Evolutionary conservation across 2,329 filamentous ascomycete genomes (phyloP), one percentile per base, ranked within the genome.

Genomic region (Arachnopeziza araneosa): DNA sequence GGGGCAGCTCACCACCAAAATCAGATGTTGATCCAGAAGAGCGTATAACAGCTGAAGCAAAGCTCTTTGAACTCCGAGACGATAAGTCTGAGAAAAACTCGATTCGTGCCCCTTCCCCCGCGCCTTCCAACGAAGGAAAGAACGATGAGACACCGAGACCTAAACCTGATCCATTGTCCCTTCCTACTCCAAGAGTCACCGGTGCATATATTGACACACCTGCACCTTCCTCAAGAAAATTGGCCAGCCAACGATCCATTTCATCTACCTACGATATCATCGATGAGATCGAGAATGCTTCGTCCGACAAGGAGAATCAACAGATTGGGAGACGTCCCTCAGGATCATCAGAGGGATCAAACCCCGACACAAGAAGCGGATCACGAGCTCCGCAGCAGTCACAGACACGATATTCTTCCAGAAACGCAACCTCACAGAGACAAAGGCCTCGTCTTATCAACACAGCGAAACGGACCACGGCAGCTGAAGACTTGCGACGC

Each of bases 201-300:
- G 70, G 70, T 32, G 70, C 68, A 22, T 71, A 62, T 50, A 66
- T 71, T n/a, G 69, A 70, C 23, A 71, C 70, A 24, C 70, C 77
- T 2, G 73, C 69, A 53, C 73, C 68, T 48, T 71, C 36, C 36
- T 44, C 36, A 17, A 5, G 36, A 4, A 44, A 44, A 12, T 14
- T 44, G 36, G 36, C 17, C 10, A 19, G 36, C 36, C 36, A 44
- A 44, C 36, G 12, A 9, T 30, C 26, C 9, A 30, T 30, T 30
- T 30, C 26, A 30, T 30, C 26, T 30, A 30, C 26, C 9, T 30
- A 30, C 9, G 26, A 30, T 5, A 5, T 30, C 9, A 30, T 30
- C 26, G 26, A 30, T 9, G 26, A 30, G 26, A 9, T 30, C 9
- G 26, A 30, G 4, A 9, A 30, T 30, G 26, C 26, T 30, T 30